A percentile compares a stretch with the other conserved stretches of the same genome.
phyloP scores from a whole-genome alignment of 179 eudicot species.

The Monotropa hypopitys region DNA sequence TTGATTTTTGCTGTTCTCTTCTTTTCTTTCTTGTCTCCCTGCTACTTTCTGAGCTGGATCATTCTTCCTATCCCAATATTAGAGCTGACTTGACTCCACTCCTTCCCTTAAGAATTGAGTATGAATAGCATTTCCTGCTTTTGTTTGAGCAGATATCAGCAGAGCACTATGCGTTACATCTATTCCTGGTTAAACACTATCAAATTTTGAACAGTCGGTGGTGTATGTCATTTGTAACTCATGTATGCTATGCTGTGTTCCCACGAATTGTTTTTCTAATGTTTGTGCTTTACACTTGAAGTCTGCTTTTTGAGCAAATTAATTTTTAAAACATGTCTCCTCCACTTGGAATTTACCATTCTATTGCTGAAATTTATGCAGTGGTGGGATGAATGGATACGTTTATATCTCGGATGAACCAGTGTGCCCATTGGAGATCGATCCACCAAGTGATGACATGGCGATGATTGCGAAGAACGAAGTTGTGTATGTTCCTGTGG shows the following conservation, averaged over 20 bases:
- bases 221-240: background rate
- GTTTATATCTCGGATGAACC: slow-evolving; percentile 13
- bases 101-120: background rate
- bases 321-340: background rate
- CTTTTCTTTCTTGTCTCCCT: background rate
- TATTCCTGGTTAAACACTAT: background rate
- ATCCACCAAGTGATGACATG: slow-evolving; percentile 15
- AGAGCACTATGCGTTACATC: background rate
- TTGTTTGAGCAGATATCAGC: background rate
- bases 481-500: slow-evolving; percentile 16
- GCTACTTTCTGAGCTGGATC: background rate
- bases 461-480: slow-evolving; percentile 5
- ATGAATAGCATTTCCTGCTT: background rate
- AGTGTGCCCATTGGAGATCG: slow-evolving; percentile 8
- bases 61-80: background rate
- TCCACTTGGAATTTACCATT: background rate
- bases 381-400: slow-evolving; percentile 21
- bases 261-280: background rate
- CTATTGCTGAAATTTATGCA: slow-evolving; percentile 8
- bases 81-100: background rate
- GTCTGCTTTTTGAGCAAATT: background rate
- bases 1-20: background rate
- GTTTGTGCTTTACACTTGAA: background rate
- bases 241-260: background rate
- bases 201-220: background rate